A percentile compares a stretch with the other conserved stretches of the same genome.
Evolutionary conservation across 441 rosid genomes (phyloP).

Genomic region (Adansonia rubrostipa): DNA sequence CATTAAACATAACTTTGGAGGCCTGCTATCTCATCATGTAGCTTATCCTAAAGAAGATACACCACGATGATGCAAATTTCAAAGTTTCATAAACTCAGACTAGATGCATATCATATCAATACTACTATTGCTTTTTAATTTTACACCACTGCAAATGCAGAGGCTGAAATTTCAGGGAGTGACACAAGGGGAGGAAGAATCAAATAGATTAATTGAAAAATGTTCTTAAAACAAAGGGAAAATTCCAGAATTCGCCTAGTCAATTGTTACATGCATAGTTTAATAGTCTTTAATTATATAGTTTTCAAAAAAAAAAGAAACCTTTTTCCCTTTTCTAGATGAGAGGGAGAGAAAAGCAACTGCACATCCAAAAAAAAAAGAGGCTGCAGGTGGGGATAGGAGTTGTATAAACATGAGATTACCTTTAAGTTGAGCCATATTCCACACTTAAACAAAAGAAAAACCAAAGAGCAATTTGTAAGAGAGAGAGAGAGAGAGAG

Average conservation of each 20-base stretch:
- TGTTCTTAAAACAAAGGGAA: not conserved
- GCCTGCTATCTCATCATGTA: not conserved
- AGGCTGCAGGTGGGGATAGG: not conserved
- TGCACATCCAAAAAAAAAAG: not conserved
- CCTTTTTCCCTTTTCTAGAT: not conserved
- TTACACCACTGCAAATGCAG: not conserved
- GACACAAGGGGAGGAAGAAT: not conserved
- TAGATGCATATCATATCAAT: not conserved
- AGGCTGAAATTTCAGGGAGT: not conserved
- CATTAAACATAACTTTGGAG: not conserved
- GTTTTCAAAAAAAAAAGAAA: not conserved
- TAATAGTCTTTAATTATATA: not conserved
- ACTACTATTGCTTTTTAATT: not conserved
- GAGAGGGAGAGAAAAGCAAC: not conserved
- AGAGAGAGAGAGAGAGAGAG: not conserved
- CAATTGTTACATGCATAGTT: too few species aligned
- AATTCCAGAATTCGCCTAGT: not conserved
- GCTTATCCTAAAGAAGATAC: not conserved
- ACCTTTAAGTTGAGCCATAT: not conserved
- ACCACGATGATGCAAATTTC: not conserved
- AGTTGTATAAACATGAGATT: conserved; percentile 6
- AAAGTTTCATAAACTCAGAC: not conserved
- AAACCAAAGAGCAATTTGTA: not conserved
- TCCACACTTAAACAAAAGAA: not conserved
- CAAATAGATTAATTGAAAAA: not conserved